A percentile compares a stretch with the other conserved stretches of the same genome.
phyloP scores from a whole-genome alignment of 495 filamentous ascomycete genomes.

The Xylaria venustula region DNA sequence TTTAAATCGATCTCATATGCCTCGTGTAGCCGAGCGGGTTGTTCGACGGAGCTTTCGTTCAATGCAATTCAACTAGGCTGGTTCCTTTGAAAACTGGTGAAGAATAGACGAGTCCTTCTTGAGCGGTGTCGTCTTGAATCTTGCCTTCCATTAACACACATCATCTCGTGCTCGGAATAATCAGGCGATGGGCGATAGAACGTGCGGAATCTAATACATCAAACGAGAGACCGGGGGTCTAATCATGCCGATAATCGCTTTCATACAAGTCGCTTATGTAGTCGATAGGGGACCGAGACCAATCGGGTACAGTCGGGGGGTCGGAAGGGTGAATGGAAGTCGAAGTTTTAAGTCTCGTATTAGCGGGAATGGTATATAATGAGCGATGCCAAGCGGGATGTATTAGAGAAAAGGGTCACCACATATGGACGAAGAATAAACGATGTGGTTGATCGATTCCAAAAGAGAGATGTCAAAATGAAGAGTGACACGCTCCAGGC shows the following conservation, averaged over 20 bases:
- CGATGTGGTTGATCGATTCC: background rate
- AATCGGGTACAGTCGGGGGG: background rate
- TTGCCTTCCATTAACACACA: background rate
- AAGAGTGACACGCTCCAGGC: background rate
- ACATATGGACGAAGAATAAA: background rate
- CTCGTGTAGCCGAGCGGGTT: background rate
- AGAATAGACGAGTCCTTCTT: background rate
- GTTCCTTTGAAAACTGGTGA: background rate
- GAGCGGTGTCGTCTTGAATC: conserved; percentile 6
- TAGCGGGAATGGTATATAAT: background rate
- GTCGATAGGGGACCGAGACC: background rate
- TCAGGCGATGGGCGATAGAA: background rate
- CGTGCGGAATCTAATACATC: background rate
- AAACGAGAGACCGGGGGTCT: background rate
- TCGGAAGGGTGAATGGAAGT: background rate
- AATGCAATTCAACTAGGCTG: background rate
- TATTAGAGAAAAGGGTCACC: background rate
- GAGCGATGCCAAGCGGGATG: background rate
- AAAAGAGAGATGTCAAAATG: background rate
- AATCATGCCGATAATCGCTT: background rate
- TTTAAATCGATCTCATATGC: background rate
- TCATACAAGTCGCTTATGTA: background rate
- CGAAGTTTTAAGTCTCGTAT: background rate
- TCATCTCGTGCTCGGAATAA: conserved; percentile 7
- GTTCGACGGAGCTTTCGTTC: background rate